phyloP scores from a whole-genome alignment of 768 basidiomycete genomes.

The Plicaturopsis crispa region DNA sequence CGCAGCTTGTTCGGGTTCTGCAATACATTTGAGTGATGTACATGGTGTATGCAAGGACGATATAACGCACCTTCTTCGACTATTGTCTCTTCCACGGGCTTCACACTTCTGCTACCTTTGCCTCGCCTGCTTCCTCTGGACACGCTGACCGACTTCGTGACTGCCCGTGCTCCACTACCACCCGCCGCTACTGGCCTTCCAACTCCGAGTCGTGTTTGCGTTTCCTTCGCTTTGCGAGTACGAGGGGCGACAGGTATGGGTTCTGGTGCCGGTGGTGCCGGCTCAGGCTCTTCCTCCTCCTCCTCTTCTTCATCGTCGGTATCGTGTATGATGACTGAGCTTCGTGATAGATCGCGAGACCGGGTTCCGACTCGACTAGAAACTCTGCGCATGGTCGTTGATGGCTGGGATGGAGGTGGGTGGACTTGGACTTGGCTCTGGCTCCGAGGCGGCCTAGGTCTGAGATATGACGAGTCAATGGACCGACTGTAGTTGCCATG shows the following conservation, averaged over 20 bases:
- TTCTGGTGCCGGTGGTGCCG: constrained; percentile 9
- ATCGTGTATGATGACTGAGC: constrained; percentile 29
- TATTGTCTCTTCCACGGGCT: constrained; percentile 50
- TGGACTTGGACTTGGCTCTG: constrained; percentile 6
- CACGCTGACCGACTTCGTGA: constrained; percentile 53
- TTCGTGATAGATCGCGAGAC: constrained; percentile 22
- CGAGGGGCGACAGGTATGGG: constrained; percentile 28
- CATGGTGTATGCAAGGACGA: too few relatives aligned
- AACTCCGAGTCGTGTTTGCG: constrained; percentile 62
- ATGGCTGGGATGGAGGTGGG: constrained; percentile 16
- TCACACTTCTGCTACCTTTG: constrained; percentile 37
- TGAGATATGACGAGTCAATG: too few relatives aligned
- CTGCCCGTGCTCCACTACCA: constrained; percentile 55
- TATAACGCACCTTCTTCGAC: constrained; percentile 40
- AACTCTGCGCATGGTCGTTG: too few relatives aligned
- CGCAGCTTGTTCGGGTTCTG: constrained; percentile 4
- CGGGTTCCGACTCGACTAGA: constrained; percentile 19
- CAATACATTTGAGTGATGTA: too few relatives aligned
- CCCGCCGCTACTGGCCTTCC: constrained; percentile 63
- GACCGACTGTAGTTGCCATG: too few relatives aligned
- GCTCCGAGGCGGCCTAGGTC: constrained; percentile 18
- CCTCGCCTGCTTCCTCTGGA: constrained; percentile 37
- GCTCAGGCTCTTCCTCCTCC: constrained; percentile 9
- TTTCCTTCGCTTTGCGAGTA: constrained; percentile 65
- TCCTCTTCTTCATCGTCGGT: constrained; percentile 39